phyloP scores from a whole-genome alignment of 371 early-diverging fungal species.

The Choanephora cucurbitarum region DNA sequence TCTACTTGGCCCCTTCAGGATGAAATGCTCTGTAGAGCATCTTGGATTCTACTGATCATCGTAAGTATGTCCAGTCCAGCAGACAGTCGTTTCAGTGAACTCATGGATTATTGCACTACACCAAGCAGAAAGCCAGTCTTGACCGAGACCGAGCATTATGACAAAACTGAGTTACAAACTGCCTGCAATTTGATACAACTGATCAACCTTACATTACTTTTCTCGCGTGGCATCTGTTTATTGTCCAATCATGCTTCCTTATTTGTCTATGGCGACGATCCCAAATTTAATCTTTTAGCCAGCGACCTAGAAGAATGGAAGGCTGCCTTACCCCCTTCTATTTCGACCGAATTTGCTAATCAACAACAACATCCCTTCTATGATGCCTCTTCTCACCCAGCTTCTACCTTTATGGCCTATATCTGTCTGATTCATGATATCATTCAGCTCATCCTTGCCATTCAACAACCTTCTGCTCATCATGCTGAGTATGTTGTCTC shows the following conservation, averaged over 20 bases:
- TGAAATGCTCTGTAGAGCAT: slow-evolving; percentile 19
- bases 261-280: slow-evolving; percentile 1
- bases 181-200: slow-evolving; percentile 21
- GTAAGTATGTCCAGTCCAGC: slow-evolving; percentile 17
- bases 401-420: slow-evolving; percentile 8
- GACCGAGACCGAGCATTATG: slow-evolving; percentile 26
- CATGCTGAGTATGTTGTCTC: slow-evolving; percentile 3
- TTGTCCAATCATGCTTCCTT: slow-evolving; percentile 15
- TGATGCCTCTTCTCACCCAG: neutral
- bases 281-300: slow-evolving; percentile 7
- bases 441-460: slow-evolving; percentile 11
- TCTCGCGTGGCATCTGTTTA: slow-evolving; percentile 14
- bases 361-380: slow-evolving; percentile 1
- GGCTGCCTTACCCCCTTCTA: slow-evolving; percentile 3
- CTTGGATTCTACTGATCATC: slow-evolving; percentile 25
- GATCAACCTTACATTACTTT: slow-evolving; percentile 7
- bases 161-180: slow-evolving; percentile 15
- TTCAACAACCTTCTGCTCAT: slow-evolving; percentile 1
- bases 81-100: slow-evolving; percentile 13
- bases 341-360: neutral
- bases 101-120: slow-evolving; percentile 2
- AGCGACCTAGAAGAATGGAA: slow-evolving; percentile 15
- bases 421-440: slow-evolving; percentile 20
- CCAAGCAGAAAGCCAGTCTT: slow-evolving; percentile 13
- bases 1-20: slow-evolving; percentile 11